These are phyloP conservation scores for Neofusicoccum umdonicola DNA, from an alignment of 2,329 filamentous ascomycete genomes.

Conservation along the genomic window DNA sequence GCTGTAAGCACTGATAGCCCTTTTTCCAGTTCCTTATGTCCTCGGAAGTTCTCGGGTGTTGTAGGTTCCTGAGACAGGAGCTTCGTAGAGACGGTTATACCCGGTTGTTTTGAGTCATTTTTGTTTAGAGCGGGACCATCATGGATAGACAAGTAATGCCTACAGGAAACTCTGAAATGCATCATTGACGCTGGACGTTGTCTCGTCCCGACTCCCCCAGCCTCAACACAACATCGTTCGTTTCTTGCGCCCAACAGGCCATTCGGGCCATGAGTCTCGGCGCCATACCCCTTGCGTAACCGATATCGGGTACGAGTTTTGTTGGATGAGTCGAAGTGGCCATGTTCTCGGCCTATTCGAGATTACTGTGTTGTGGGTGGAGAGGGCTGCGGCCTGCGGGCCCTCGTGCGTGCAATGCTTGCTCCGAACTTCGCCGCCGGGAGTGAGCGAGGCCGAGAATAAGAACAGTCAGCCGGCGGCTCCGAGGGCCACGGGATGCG, in stretches of 20 bases:
- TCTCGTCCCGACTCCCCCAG: neutral
- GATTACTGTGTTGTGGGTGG: slow-evolving; percentile 7
- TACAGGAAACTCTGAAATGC: slow-evolving; percentile 6
- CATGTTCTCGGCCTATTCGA: neutral
- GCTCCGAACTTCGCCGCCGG: slow-evolving; percentile 16
- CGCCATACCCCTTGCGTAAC: slow-evolving; percentile 5
- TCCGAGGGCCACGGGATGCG: neutral
- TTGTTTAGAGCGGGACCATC: neutral
- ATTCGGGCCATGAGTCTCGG: neutral
- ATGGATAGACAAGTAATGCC: slow-evolving; percentile 13
- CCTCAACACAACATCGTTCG: neutral
- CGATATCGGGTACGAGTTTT: slow-evolving; percentile 3
- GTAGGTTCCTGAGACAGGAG: neutral
- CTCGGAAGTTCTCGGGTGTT: slow-evolving; percentile 11
- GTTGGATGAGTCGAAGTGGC: slow-evolving; percentile 4
- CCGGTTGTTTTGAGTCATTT: slow-evolving; percentile 1
- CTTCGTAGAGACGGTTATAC: slow-evolving; percentile 8
- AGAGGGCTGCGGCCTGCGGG: slow-evolving; percentile 5
- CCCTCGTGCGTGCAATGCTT: slow-evolving; percentile 15
- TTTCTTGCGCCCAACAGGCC: neutral
- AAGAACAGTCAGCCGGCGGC: neutral
- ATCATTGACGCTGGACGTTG: neutral
- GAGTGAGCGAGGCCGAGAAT: no score
- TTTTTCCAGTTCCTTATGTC: slow-evolving; percentile 5
- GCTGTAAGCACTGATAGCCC: slow-evolving; percentile 53